Percentiles rank a stretch among this genome's conserved stretches.
Evolutionary conservation across 805 yeast genomes (phyloP).

Genomic region (Ogataea allantospora): DNA sequence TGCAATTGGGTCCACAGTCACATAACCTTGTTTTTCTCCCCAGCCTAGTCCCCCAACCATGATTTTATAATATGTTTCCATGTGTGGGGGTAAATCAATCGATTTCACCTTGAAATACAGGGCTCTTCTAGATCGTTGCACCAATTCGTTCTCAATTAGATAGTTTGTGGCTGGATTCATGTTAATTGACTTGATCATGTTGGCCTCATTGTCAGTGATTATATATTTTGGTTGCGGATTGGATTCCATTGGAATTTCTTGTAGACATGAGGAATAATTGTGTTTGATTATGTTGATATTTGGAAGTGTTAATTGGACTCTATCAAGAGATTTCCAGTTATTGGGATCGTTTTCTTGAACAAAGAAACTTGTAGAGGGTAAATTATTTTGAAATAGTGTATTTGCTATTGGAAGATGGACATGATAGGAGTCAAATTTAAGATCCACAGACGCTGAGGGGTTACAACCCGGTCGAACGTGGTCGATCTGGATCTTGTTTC

Average conservation of each 20-base stretch:
- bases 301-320: slow-evolving; percentile 7
- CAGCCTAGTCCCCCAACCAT: slow-evolving; percentile 77
- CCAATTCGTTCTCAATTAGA: slow-evolving; percentile 44
- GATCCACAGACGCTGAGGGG: background rate
- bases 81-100: slow-evolving; percentile 9
- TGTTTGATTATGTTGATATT: background rate
- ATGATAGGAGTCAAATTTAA: background rate
- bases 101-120: slow-evolving; percentile 23
- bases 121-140: slow-evolving; percentile 30
- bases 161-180: slow-evolving; percentile 54
- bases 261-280: slow-evolving; percentile 11
- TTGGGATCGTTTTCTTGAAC: slow-evolving; percentile 11
- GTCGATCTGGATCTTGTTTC: slow-evolving; percentile 14
- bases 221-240: slow-evolving; percentile 27
- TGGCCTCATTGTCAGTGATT: slow-evolving; percentile 53
- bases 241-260: slow-evolving; percentile 8
- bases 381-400: slow-evolving; percentile 28
- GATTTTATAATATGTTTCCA: slow-evolving; percentile 44
- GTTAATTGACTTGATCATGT: slow-evolving; percentile 58
- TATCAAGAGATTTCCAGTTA: slow-evolving; percentile 16
- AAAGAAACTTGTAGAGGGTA: slow-evolving; percentile 27
- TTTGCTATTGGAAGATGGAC: slow-evolving; percentile 21
- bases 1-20: slow-evolving; percentile 65
- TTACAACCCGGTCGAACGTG: background rate
- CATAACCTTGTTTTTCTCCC: slow-evolving; percentile 65